Percentiles rank a stretch among this genome's conserved stretches.
Conservation (phyloP, 2,329 filamentous ascomycete species). For the Pezicula rhizophila region DNA sequence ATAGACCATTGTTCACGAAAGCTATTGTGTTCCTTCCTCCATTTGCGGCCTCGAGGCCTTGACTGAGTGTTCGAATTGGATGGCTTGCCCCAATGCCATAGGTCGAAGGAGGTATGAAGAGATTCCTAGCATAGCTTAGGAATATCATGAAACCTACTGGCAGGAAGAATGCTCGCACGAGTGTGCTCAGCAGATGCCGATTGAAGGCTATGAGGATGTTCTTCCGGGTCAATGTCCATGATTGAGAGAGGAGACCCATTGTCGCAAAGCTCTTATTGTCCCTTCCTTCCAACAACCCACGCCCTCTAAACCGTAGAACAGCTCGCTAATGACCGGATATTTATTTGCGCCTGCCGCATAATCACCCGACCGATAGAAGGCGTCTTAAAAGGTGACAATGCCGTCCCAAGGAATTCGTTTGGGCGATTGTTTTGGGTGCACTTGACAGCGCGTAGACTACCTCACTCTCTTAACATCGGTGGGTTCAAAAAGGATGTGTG, state of each 20-base stretch:
- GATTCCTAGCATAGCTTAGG: slow-evolving; percentile 68
- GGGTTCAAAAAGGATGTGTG: too few relatives aligned
- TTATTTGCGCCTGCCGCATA: slow-evolving; percentile 36
- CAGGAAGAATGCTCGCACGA: slow-evolving; percentile 52
- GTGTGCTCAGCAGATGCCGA: slow-evolving; percentile 45
- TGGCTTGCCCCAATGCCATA: slow-evolving; percentile 64
- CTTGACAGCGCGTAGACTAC: too few relatives aligned
- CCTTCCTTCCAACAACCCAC: neutral
- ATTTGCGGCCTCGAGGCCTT: slow-evolving; percentile 54
- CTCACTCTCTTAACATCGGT: too few relatives aligned
- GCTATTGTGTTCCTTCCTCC: slow-evolving; percentile 62
- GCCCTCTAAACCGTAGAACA: neutral
- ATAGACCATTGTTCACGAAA: slow-evolving; percentile 70
- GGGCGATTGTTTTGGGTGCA: too few relatives aligned
- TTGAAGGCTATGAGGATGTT: slow-evolving; percentile 53
- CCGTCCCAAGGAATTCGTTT: too few relatives aligned
- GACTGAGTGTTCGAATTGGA: slow-evolving; percentile 56
- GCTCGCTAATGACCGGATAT: slow-evolving; percentile 13
- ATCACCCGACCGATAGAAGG: slow-evolving; percentile 10
- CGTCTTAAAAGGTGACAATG: too few relatives aligned
- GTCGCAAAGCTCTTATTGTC: neutral
- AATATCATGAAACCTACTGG: slow-evolving; percentile 54
- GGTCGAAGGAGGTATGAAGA: slow-evolving; percentile 71
- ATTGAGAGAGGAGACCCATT: slow-evolving; percentile 52
- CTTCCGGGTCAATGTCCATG: slow-evolving; percentile 55